These are phyloP conservation scores for Brassica hybrid DNA, from an alignment of 441 rosid genomes.

Conservation along the genomic window DNA sequence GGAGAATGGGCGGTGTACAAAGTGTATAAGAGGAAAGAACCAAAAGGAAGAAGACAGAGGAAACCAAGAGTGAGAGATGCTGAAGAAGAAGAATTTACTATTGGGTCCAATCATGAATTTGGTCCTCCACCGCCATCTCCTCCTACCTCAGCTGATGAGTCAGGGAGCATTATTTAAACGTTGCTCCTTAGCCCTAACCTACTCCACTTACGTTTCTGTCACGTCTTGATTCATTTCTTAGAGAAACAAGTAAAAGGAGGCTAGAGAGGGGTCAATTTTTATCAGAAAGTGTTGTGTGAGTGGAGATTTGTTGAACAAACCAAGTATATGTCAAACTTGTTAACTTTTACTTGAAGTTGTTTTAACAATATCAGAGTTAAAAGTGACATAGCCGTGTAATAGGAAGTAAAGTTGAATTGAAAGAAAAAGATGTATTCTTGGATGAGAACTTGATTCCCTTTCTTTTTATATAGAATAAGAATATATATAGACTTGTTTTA, in stretches of 20 bases:
- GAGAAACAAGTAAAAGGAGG: slow-evolving; percentile 15
- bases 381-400: slow-evolving; percentile 4
- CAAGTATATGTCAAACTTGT: slow-evolving; percentile 24
- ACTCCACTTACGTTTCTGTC: slow-evolving; percentile 33
- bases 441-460: slow-evolving; percentile 35
- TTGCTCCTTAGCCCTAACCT: slow-evolving; percentile 36
- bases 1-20: slow-evolving; percentile 45
- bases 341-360: slow-evolving; percentile 18
- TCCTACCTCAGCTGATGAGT: slow-evolving; percentile 41
- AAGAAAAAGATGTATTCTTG: slow-evolving; percentile 16
- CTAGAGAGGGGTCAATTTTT: slow-evolving; percentile 21
- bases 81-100: slow-evolving; percentile 34
- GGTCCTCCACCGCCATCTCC: slow-evolving; percentile 41
- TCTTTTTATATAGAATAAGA: slow-evolving; percentile 22
- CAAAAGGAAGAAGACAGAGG: slow-evolving; percentile 25
- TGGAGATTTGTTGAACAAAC: slow-evolving; percentile 27
- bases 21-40: slow-evolving; percentile 36
- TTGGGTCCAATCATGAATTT: slow-evolving; percentile 32
- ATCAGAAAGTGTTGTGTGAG: slow-evolving; percentile 26
- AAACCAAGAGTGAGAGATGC: slow-evolving; percentile 15
- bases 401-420: slow-evolving; percentile 23
- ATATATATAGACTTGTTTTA: slow-evolving; percentile 15
- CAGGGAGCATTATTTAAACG: slow-evolving; percentile 15
- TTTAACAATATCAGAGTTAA: background rate
- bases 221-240: slow-evolving; percentile 31